These are phyloP conservation scores for Xylaria sp. DNA, from an alignment of 2,329 filamentous ascomycete species.

Conservation along the genomic window DNA sequence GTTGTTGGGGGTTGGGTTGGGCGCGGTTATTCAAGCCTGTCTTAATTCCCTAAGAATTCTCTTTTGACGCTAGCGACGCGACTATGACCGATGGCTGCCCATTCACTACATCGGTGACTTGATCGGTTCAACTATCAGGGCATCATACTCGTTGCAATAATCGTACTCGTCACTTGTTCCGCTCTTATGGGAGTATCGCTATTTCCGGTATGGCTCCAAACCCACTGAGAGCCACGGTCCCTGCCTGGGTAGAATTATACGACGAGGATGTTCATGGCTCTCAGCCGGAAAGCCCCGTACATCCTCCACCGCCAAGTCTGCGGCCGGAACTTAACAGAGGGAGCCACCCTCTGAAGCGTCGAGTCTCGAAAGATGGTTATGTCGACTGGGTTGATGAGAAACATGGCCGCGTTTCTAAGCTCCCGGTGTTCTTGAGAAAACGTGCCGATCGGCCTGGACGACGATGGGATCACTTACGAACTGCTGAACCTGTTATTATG, in stretches of 20 bases:
- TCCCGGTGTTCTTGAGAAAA: slow-evolving; percentile 61
- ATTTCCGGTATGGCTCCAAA: slow-evolving; percentile 45
- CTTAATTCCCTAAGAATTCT: slow-evolving; percentile 17
- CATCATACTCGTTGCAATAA: background rate
- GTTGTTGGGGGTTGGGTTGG: slow-evolving; percentile 13
- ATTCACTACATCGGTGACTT: slow-evolving; percentile 17
- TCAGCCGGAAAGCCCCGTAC: slow-evolving; percentile 32
- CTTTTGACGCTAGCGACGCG: slow-evolving; percentile 21
- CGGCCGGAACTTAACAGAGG: slow-evolving; percentile 46
- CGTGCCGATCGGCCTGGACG: slow-evolving; percentile 61
- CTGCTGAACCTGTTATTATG: slow-evolving; percentile 69
- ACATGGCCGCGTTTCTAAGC: slow-evolving; percentile 49
- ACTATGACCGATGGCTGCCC: slow-evolving; percentile 28
- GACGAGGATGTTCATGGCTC: slow-evolving; percentile 47
- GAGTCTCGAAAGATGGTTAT: slow-evolving; percentile 51
- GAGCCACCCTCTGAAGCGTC: slow-evolving; percentile 46
- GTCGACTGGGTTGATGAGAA: slow-evolving; percentile 52
- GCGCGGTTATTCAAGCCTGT: slow-evolving; percentile 15
- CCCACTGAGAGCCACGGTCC: slow-evolving; percentile 47
- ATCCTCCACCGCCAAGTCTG: slow-evolving; percentile 42
- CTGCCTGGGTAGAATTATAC: slow-evolving; percentile 50
- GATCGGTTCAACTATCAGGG: background rate
- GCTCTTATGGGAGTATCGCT: slow-evolving; percentile 38
- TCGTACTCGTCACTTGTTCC: background rate
- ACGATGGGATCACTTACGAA: slow-evolving; percentile 70